These are phyloP conservation scores for Amphicarpaea edgeworthii DNA, from an alignment of 306 rosid genomes.

Conservation along the genomic window DNA sequence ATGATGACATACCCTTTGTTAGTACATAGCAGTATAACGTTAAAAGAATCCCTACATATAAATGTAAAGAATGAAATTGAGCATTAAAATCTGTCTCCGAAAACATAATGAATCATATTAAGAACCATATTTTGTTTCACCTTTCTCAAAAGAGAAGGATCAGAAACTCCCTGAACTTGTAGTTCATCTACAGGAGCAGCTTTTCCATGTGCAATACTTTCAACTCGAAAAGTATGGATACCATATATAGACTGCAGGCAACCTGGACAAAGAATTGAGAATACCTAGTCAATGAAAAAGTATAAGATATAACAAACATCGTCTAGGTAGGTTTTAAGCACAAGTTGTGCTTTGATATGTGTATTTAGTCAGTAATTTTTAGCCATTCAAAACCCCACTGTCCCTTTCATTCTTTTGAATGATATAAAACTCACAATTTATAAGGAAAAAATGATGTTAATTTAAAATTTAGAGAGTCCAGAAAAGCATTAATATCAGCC, in stretches of 20 bases:
- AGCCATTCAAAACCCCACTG: slow-evolving; percentile 17
- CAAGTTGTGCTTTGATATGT: slow-evolving; percentile 24
- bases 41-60: slow-evolving; percentile 16
- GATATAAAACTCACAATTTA: slow-evolving; percentile 23
- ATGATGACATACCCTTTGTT: slow-evolving; percentile 12
- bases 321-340: slow-evolving; percentile 25
- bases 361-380: slow-evolving; percentile 4
- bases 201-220: slow-evolving; percentile 83
- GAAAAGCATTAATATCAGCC: slow-evolving; percentile 15
- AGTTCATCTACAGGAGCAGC: slow-evolving; percentile 89
- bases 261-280: slow-evolving; percentile 57
- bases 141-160: slow-evolving; percentile 81
- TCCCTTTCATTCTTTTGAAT: slow-evolving; percentile 4
- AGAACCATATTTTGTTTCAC: slow-evolving; percentile 49
- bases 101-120: slow-evolving; percentile 28
- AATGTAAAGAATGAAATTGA: slow-evolving; percentile 1
- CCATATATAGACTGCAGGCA: slow-evolving; percentile 87
- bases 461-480: slow-evolving; percentile 9
- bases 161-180: slow-evolving; percentile 86
- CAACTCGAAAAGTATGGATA: slow-evolving; percentile 84
- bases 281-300: slow-evolving; percentile 23
- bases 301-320: slow-evolving; percentile 10
- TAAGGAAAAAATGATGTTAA: slow-evolving; percentile 6
- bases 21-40: slow-evolving; percentile 23
- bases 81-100: slow-evolving; percentile 15